phyloP scores from a whole-genome alignment of 2,329 filamentous ascomycete species.

The Calonectria leucothoes region DNA sequence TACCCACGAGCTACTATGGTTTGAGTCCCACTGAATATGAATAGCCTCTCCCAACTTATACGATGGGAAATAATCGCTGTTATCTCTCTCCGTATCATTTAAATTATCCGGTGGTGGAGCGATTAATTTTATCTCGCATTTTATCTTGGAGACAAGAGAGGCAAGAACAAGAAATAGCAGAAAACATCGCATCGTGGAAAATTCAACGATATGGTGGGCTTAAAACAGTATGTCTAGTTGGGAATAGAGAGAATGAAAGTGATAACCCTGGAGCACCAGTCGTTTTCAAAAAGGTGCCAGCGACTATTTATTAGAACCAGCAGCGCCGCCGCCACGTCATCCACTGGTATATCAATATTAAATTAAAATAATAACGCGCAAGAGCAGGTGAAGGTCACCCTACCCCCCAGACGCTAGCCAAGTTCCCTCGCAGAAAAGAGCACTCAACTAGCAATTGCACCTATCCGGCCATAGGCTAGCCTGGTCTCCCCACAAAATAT shows the following conservation, averaged over 20 bases:
- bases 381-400: too few species aligned
- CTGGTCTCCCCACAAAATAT: too few species aligned
- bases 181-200: not conserved
- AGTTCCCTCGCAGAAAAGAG: too few species aligned
- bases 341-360: not conserved
- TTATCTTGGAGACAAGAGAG: not conserved
- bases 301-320: not conserved
- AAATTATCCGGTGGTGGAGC: not conserved
- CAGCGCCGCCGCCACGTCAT: not conserved
- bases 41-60: not conserved
- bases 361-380: not conserved
- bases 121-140: not conserved
- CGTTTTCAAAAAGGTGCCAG: accelerated
- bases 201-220: not conserved
- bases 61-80: not conserved
- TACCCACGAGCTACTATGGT: not conserved
- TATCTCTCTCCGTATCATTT: not conserved
- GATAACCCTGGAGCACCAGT: not conserved
- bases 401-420: too few species aligned
- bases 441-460: too few species aligned
- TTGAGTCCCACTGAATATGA: not conserved
- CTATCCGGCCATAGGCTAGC: too few species aligned
- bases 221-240: not conserved
- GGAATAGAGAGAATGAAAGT: not conserved
- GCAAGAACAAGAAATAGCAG: not conserved